A percentile compares a stretch with the other conserved stretches of the same genome.
Evolutionary conservation across 768 basidiomycete genomes (phyloP).

Genomic region (Tulasnella sp.): DNA sequence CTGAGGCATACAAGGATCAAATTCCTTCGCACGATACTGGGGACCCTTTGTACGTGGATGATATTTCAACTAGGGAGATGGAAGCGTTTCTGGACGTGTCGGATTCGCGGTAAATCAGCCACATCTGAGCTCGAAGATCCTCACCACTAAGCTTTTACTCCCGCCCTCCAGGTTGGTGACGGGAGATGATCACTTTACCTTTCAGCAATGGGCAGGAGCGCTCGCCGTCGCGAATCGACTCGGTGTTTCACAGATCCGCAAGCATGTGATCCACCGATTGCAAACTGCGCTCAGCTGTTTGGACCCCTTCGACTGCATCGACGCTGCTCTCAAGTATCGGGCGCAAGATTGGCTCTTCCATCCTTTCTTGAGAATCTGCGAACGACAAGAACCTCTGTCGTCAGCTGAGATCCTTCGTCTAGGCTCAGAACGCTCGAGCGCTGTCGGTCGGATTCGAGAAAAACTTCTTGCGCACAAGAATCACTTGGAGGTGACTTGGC

Average conservation of each 20-base stretch:
- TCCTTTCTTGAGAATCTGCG: background rate
- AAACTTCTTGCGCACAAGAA: background rate
- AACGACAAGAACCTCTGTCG: background rate
- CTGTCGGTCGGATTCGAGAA: background rate
- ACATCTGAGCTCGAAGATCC: too few species aligned
- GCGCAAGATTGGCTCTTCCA: background rate
- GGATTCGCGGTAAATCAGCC: background rate
- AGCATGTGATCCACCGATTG: background rate
- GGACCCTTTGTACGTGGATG: background rate
- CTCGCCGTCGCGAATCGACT: background rate
- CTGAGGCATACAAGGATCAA: background rate
- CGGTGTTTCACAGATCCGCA: background rate
- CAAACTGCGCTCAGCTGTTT: background rate
- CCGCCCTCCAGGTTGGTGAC: background rate
- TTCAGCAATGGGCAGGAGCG: background rate
- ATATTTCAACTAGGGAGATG: background rate
- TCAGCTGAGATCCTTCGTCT: background rate
- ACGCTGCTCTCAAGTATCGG: background rate
- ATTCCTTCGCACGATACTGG: background rate
- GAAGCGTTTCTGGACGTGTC: background rate
- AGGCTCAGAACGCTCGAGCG: background rate
- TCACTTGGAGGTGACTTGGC: background rate
- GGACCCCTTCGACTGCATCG: background rate
- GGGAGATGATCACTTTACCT: background rate
- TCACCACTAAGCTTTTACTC: background rate